A percentile compares a stretch with the other conserved stretches of the same genome.
Conservation (phyloP, 768 basidiomycete species). For the Boletus coccyginus region DNA sequence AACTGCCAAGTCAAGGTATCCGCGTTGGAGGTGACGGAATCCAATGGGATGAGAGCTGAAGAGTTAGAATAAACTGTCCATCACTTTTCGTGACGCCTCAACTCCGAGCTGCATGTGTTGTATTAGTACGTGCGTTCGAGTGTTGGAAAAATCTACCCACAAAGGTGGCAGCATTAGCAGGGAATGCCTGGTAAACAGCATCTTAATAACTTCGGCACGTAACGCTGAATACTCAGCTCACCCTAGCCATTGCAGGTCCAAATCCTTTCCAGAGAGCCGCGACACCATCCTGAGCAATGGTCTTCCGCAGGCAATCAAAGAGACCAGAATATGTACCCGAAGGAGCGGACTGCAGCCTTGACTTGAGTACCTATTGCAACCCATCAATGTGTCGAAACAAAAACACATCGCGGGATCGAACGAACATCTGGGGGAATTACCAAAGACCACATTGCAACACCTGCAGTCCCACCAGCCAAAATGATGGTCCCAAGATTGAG, state of each 20-base stretch:
- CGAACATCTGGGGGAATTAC: slow-evolving; percentile 96
- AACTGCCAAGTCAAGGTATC: slow-evolving; percentile 3
- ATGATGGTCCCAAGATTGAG: slow-evolving; percentile 86
- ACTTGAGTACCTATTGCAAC: slow-evolving; percentile 80
- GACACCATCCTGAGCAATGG: slow-evolving; percentile 85
- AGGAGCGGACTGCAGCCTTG: slow-evolving; percentile 93
- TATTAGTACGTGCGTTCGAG: neutral
- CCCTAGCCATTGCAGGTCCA: slow-evolving; percentile 93
- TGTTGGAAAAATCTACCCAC: slow-evolving; percentile 44
- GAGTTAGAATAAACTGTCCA: slow-evolving; percentile 63
- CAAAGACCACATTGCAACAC: slow-evolving; percentile 97
- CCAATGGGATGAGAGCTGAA: neutral
- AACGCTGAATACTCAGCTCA: slow-evolving; percentile 35
- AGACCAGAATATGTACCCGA: slow-evolving; percentile 95
- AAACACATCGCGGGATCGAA: slow-evolving; percentile 6
- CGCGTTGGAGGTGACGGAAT: slow-evolving; percentile 1
- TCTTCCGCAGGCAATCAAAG: slow-evolving; percentile 89
- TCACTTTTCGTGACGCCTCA: slow-evolving; percentile 79
- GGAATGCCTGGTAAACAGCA: slow-evolving; percentile 72
- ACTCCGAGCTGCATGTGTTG: slow-evolving; percentile 70
- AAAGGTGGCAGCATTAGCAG: slow-evolving; percentile 94
- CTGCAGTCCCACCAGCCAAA: slow-evolving; percentile 89
- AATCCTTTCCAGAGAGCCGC: slow-evolving; percentile 95
- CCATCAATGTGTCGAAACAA: slow-evolving; percentile 4
- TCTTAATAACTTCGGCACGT: neutral